These are phyloP conservation scores for Phanerochaete sordida DNA, from an alignment of 768 basidiomycete genomes.

Conservation along the genomic window DNA sequence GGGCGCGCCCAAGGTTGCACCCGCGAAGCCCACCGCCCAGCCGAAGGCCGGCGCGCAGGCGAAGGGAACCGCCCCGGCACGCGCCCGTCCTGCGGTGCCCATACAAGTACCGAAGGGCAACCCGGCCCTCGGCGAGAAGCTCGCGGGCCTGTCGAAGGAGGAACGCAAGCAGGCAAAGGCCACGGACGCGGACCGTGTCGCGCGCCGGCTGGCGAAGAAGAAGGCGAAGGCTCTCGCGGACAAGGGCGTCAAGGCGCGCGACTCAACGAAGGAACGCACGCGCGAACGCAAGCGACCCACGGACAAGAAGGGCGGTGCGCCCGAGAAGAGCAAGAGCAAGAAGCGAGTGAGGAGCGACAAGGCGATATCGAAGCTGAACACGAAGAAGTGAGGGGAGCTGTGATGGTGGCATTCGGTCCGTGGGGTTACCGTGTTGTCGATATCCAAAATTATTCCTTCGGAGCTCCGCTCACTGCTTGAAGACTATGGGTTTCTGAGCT, in stretches of 20 bases:
- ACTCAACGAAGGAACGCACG: constrained; percentile 38
- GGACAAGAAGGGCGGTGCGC: constrained; percentile 27
- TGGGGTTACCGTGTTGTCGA: no score
- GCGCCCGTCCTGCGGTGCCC: constrained; percentile 9
- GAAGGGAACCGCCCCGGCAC: background rate
- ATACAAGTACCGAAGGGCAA: constrained; percentile 68
- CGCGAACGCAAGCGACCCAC: constrained; percentile 41
- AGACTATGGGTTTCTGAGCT: no score
- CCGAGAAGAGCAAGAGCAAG: constrained; percentile 26
- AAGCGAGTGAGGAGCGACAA: constrained; percentile 54
- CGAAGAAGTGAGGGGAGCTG: constrained; percentile 55
- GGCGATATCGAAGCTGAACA: constrained; percentile 50
- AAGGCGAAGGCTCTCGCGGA: constrained; percentile 56
- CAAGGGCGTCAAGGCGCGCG: constrained; percentile 31
- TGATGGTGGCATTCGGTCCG: no score
- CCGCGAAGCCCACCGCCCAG: constrained; percentile 17
- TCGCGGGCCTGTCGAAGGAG: constrained; percentile 77
- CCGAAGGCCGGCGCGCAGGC: background rate
- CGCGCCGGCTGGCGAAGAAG: constrained; percentile 88
- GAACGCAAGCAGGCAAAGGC: constrained; percentile 84
- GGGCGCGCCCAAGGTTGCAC: constrained; percentile 24
- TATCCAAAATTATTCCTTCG: no score
- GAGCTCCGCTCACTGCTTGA: no score
- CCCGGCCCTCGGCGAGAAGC: constrained; percentile 72
- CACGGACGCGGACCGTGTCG: constrained; percentile 74